Conservation (phyloP, 129 eudicot genomes). For the Flaveria ramosissima region DNA sequence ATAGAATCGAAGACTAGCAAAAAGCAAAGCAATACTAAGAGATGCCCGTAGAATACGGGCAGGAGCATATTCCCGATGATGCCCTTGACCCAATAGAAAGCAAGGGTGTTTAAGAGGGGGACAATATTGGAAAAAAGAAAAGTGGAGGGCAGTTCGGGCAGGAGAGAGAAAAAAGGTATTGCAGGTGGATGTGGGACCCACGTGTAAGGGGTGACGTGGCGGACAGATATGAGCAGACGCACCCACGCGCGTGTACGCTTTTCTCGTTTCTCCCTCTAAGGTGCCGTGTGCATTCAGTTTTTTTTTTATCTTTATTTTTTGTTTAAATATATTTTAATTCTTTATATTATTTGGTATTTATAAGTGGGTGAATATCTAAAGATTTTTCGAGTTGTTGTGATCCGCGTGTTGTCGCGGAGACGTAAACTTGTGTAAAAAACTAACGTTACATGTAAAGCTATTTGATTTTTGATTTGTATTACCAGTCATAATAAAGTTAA, state of each 20-base stretch:
- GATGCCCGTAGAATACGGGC: conserved; percentile 73
- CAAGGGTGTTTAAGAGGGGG: neutral
- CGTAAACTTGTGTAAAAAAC: no score
- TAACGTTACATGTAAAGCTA: no score
- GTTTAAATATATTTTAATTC: neutral
- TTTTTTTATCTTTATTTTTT: neutral
- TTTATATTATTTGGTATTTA: no score
- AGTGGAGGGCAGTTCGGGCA: conserved; percentile 21
- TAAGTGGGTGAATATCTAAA: no score
- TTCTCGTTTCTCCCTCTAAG: conserved; percentile 19
- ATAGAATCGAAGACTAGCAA: conserved; percentile 59
- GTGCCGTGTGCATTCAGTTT: conserved; percentile 29
- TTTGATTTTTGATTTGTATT: no score
- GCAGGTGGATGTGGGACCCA: conserved; percentile 17
- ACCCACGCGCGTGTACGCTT: conserved; percentile 35
- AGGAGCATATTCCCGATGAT: conserved; percentile 41
- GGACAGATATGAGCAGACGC: conserved; percentile 10
- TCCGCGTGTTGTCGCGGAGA: no score
- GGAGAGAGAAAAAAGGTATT: conserved; percentile 13
- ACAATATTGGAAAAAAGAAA: conserved; percentile 7
- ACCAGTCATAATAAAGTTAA: no score
- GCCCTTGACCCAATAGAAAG: conserved; percentile 24
- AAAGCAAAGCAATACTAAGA: conserved; percentile 35
- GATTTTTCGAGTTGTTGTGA: no score
- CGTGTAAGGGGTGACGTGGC: conserved; percentile 32